These are phyloP conservation scores for Astragalus glycyphyllos DNA, from an alignment of 306 rosid genomes.

Conservation along the genomic window DNA sequence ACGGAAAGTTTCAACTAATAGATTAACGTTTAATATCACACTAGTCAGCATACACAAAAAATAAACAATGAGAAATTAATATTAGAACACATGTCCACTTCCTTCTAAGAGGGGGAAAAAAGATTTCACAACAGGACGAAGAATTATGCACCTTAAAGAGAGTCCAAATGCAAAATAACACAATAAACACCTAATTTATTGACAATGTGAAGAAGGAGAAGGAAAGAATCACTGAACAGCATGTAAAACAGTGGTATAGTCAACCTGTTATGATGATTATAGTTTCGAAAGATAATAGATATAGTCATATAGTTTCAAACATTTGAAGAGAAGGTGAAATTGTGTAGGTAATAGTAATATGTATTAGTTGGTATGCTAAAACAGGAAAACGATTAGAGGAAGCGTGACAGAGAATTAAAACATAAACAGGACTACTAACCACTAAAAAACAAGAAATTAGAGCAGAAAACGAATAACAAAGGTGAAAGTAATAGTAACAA, in stretches of 20 bases:
- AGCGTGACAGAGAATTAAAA: neutral
- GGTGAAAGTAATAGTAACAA: constrained; percentile 9
- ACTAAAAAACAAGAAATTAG: constrained; percentile 11
- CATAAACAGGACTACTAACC: constrained; percentile 15
- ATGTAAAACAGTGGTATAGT: constrained; percentile 10
- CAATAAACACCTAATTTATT: neutral
- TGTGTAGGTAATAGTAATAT: neutral
- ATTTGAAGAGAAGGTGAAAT: constrained; percentile 12
- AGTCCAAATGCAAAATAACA: neutral
- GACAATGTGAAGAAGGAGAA: constrained; percentile 2
- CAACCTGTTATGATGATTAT: neutral
- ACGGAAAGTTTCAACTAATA: neutral
- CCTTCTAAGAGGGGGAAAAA: too few species aligned
- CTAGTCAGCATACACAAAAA: too few species aligned
- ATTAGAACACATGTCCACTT: too few species aligned
- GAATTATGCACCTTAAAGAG: too few species aligned
- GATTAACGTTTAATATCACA: too few species aligned
- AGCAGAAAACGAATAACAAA: neutral
- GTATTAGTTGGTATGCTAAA: constrained; percentile 7
- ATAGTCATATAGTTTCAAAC: too few species aligned
- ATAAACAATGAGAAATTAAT: too few species aligned
- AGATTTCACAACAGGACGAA: too few species aligned
- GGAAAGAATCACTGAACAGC: constrained; percentile 18
- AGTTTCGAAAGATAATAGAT: constrained; percentile 1
- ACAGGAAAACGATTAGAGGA: constrained; percentile 25